Evolutionary conservation across 768 basidiomycete species (phyloP), one percentile per base, ranked within the genome.

Genomic region (Boletus insuetus): DNA sequence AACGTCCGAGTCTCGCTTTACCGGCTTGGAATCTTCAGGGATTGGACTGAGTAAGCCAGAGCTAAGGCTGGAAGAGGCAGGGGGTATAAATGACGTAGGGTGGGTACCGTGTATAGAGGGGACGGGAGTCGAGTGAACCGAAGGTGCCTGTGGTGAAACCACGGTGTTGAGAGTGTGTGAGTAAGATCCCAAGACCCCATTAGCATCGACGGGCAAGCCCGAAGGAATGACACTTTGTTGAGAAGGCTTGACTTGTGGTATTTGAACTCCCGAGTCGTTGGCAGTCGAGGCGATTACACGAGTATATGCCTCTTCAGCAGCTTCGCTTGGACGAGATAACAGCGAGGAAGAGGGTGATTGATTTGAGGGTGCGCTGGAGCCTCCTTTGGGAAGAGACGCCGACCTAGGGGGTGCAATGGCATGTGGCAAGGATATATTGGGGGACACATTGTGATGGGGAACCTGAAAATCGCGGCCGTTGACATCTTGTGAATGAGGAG

Each of bases 1-100:
- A 47, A 86, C 81, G 22, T 80, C 79, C 10, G 87, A 90, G 48
- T 86, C 85, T 51, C 85, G 80, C n/a, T 82, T 80, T 17, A 75
- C 60, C 6, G 73, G 66, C n/a, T 68, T 67, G 20, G 70, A 68
- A 56, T 65, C 64, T 64, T 75, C 70, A 19, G 66, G 58, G 40
- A 61, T 67, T 37, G 60, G 68, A 45, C 53, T 67, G 39, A 63
- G 65, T 32, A 58, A 55, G 32, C 46, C 51, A 16, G 60, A 53
- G 44, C 31, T 38, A 19, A 52, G 53, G 31, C 53, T 48, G 44
- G 71, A 67, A 44, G 69, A 62, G 45, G 53, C 50, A 46, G 58
- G 66, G 20, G 51, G 64, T 16, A 34, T 55, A 45, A 55, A 58
- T 55, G 58, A 62, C 53, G 47, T 3, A 16, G 46, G 60, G 14